phyloP scores from a whole-genome alignment of 2,329 filamentous ascomycete genomes.

The Xylaria sp. region DNA sequence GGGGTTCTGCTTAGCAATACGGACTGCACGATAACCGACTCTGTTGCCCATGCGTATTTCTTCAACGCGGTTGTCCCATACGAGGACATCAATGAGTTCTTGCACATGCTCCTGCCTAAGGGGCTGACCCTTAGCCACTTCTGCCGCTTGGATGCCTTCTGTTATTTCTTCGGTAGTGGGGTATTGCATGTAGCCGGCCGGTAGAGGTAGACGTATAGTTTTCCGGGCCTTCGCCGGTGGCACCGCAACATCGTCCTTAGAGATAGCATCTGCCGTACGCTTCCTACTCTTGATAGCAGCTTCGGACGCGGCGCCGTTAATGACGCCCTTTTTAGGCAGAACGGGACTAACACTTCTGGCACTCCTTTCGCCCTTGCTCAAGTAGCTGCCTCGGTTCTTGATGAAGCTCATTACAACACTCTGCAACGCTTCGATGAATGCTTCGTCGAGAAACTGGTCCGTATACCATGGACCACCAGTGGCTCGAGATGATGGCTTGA shows the following conservation, averaged over 20 bases:
- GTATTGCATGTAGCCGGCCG: slow-evolving; percentile 78
- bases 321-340: slow-evolving; percentile 66
- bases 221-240: slow-evolving; percentile 44
- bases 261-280: slow-evolving; percentile 61
- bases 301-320: slow-evolving; percentile 60
- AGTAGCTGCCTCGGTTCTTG: slow-evolving; percentile 50
- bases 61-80: slow-evolving; percentile 88
- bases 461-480: slow-evolving; percentile 96
- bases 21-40: slow-evolving; percentile 65
- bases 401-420: slow-evolving; percentile 52
- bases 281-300: slow-evolving; percentile 59
- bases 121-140: slow-evolving; percentile 78
- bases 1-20: slow-evolving; percentile 57
- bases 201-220: slow-evolving; percentile 61
- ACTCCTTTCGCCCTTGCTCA: slow-evolving; percentile 50
- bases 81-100: slow-evolving; percentile 87
- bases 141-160: slow-evolving; percentile 73
- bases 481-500: slow-evolving; percentile 87
- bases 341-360: slow-evolving; percentile 54
- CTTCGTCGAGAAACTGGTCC: slow-evolving; percentile 88
- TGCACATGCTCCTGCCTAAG: slow-evolving; percentile 80
- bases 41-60: slow-evolving; percentile 62
- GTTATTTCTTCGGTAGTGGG: slow-evolving; percentile 85
- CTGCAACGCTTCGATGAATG: slow-evolving; percentile 83
- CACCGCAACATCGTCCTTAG: slow-evolving; percentile 50